phyloP scores from a whole-genome alignment of 169 alveolate genomes.

The Ichthyophthirius multifiliis region DNA sequence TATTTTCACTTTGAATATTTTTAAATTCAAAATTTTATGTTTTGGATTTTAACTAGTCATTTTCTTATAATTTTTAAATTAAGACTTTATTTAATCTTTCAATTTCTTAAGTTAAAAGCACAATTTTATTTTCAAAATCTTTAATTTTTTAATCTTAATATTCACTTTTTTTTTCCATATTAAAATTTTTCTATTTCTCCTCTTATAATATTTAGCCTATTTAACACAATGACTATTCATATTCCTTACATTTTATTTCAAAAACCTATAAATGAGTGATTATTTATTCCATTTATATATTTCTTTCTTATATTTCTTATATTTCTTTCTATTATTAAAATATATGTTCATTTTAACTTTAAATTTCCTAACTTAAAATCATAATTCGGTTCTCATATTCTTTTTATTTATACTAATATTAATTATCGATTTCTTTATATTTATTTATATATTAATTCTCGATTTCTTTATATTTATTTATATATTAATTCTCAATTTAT shows the following conservation, averaged over 20 bases:
- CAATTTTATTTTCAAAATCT: neutral
- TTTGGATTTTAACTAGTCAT: neutral
- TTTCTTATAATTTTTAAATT: neutral
- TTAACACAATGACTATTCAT: neutral
- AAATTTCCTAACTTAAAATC: neutral
- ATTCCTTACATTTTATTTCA: neutral
- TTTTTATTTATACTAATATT: too few species aligned
- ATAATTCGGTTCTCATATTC: too few species aligned
- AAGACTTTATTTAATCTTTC: neutral
- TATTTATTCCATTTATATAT: neutral
- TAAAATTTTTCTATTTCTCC: neutral
- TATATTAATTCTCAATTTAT: too few species aligned
- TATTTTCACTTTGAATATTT: neutral
- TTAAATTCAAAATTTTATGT: neutral
- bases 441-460: too few species aligned
- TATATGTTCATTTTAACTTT: neutral
- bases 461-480: too few species aligned
- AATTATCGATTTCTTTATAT: too few species aligned
- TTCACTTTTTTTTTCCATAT: neutral
- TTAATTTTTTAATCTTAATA: neutral
- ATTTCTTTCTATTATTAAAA: neutral
- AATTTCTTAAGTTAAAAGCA: neutral
- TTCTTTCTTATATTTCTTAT: too few species aligned
- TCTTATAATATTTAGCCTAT: neutral
- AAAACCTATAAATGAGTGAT: neutral